Evolutionary conservation across 495 filamentous ascomycete genomes (phyloP).

Genomic region (Aspergillus ellipticus): DNA sequence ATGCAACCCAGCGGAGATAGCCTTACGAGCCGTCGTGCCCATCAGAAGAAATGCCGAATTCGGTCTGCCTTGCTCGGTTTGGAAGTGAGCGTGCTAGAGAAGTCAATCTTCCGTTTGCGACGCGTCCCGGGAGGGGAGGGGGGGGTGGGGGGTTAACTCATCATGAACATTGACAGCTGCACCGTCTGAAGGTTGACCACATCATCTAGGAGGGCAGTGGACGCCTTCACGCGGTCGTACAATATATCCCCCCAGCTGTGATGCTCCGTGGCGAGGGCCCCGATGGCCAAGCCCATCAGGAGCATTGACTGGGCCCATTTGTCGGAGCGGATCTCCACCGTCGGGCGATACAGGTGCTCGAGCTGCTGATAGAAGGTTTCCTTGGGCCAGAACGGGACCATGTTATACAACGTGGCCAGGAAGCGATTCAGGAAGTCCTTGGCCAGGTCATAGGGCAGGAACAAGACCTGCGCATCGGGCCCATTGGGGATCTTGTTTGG

Average conservation of each 20-base stretch:
- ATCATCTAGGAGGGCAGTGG: constrained; percentile 31
- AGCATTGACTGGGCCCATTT: constrained; percentile 26
- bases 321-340: constrained; percentile 19
- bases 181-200: constrained; percentile 41
- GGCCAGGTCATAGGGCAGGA: constrained; percentile 36
- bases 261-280: constrained; percentile 32
- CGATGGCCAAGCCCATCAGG: constrained; percentile 31
- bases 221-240: constrained; percentile 39
- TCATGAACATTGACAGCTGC: constrained; percentile 44
- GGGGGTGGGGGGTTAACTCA: no score
- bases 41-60: constrained; percentile 41
- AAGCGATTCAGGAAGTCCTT: constrained; percentile 32
- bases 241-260: constrained; percentile 38
- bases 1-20: constrained; percentile 40
- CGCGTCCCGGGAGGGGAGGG: background rate
- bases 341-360: constrained; percentile 30
- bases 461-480: constrained; percentile 28
- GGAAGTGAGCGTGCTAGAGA: constrained; percentile 34
- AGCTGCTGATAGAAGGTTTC: constrained; percentile 26
- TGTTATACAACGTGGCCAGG: constrained; percentile 30
- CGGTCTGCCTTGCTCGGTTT: constrained; percentile 41
- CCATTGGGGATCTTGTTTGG: constrained; percentile 5
- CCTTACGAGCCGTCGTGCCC: constrained; percentile 37
- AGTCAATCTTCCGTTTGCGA: background rate
- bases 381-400: constrained; percentile 31